Evolutionary conservation across 2,329 filamentous ascomycete species (phyloP), one percentile per base, ranked within the genome.

Genomic region (Ophiostoma sp.): DNA sequence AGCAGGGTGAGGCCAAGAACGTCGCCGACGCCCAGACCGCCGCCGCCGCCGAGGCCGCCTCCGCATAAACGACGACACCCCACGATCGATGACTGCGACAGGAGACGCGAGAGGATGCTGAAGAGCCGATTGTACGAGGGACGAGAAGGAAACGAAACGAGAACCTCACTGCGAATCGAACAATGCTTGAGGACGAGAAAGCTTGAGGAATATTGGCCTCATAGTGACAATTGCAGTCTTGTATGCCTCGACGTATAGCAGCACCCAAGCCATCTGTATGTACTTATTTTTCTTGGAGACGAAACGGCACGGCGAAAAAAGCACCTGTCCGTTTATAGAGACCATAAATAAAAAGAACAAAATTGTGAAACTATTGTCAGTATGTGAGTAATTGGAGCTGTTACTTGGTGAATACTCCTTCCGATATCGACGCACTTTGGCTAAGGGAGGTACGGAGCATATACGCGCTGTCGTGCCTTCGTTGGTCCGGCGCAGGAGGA

Each of bases 1-100:
- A 97, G 90, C 93, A 97, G 87, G 92, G 94, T 82, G 95, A 98
- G 66, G 78, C 87, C 81, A 93, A 93, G 89, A 90, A 87, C 82
- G 85, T 98, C 78, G 89, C 83, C 71, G 83, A 87, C 57, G 88
- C 87, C 80, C 89, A 89, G 81, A 80, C 82, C 71, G 81, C 81
- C 59, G 78, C 82, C 31, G 78, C 78, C 48, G 76, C 78, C 72
- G 77, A 82, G 76, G 36, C 72, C 25, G 68, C 72, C 7, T 76
- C 77, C 33, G 74, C 74, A 77, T 78, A 77, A 77, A 48, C 64
- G 45, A 55, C 33, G 31, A 36, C 33, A 15, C 22, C n/a, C 11
- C 57, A 42, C 11, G 69, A 52, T 28, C 55, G 69, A 48, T 39
- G n/a, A 69, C n/a, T 36, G 15, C 48, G 12, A 25, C 45, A 28